These are phyloP conservation scores for Juglanconis oblonga DNA, from an alignment of 2,329 filamentous ascomycete species.

Conservation along the genomic window DNA sequence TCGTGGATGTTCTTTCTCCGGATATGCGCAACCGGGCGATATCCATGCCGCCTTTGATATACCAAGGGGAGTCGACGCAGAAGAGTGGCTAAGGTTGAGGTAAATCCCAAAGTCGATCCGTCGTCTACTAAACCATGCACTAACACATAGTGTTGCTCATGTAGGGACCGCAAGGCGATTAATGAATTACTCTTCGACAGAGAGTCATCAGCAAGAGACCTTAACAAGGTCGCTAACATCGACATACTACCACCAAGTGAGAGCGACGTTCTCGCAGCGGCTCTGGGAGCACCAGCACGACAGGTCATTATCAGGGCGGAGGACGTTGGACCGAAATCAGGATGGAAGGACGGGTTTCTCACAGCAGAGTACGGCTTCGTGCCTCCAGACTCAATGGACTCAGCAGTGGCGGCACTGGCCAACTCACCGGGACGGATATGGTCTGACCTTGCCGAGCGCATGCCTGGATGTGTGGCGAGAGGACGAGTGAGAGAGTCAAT, in stretches of 20 bases:
- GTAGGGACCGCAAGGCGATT: slow-evolving; percentile 43
- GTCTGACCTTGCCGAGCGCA: slow-evolving; percentile 51
- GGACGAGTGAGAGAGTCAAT: slow-evolving; percentile 50
- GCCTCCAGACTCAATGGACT: slow-evolving; percentile 47
- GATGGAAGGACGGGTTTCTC: slow-evolving; percentile 53
- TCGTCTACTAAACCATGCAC: background rate
- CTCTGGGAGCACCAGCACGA: slow-evolving; percentile 51
- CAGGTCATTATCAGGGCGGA: slow-evolving; percentile 53
- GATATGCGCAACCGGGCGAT: slow-evolving; percentile 32
- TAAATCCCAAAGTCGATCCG: slow-evolving; percentile 18
- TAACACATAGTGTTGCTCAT: slow-evolving; percentile 13
- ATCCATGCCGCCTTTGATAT: slow-evolving; percentile 40
- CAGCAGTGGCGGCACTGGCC: slow-evolving; percentile 40
- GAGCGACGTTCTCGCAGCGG: slow-evolving; percentile 47
- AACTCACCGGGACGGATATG: slow-evolving; percentile 51
- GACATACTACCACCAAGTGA: slow-evolving; percentile 47
- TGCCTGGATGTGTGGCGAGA: slow-evolving; percentile 49
- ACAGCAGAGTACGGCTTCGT: slow-evolving; percentile 51
- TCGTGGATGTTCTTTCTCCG: slow-evolving; percentile 34
- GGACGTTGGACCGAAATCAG: slow-evolving; percentile 47
- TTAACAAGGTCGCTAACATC: slow-evolving; percentile 41
- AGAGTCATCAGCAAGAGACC: slow-evolving; percentile 38
- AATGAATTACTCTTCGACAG: slow-evolving; percentile 44
- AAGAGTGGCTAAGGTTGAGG: slow-evolving; percentile 44
- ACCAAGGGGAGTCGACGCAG: slow-evolving; percentile 40